Evolutionary conservation across 2,329 filamentous ascomycete genomes (phyloP), one percentile per base, ranked within the genome.

Genomic region (Ophiostoma australiae): DNA sequence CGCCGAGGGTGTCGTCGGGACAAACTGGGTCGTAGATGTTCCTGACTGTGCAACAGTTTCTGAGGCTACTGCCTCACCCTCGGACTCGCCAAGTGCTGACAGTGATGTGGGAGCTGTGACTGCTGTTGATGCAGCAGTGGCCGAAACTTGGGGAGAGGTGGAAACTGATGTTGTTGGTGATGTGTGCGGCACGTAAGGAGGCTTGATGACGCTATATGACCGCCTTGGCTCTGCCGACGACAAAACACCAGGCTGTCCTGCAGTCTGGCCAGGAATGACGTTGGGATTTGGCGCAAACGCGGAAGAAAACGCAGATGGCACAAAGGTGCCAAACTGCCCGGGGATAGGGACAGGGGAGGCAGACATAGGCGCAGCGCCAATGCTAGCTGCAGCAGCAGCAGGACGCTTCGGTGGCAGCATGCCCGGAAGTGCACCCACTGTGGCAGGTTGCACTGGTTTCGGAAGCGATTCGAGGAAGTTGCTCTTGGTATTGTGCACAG

Each of bases 391-490:
- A 44, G 7, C 17, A 5, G 44, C 4, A 48, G 68, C 31, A 1
- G 70, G 69, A 0, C 70, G 69, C 35, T 41, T 66, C 7, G 70
- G 72, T 4, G 72, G 70, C 27, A 71, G 69, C 70, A 73, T 72
- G 10, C 48, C 27, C 1, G 74, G 63, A 4, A 33, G 69, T n/a
- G 20, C n/a, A 23, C n/a, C 6, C n/a, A 33, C 5, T 7, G 52
- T 5, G 33, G 17, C 15, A 20, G 77, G 73, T 67, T 75, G 76
- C 33, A 80, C 67, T 11, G 67, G 79, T 73, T 81, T 83, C 4
- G 83, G 87, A 69, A 93, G 82, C 1, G 90, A 89, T 66, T 92
- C 90, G 77, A 93, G 79, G 79, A 90, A 94, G 77, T 90, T 91
- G 74, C 88, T 89, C 80, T 86, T 89, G 1, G 84, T 81, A 72